Conservation (phyloP, 2,329 filamentous ascomycete genomes). For the Nakataea oryzae region DNA sequence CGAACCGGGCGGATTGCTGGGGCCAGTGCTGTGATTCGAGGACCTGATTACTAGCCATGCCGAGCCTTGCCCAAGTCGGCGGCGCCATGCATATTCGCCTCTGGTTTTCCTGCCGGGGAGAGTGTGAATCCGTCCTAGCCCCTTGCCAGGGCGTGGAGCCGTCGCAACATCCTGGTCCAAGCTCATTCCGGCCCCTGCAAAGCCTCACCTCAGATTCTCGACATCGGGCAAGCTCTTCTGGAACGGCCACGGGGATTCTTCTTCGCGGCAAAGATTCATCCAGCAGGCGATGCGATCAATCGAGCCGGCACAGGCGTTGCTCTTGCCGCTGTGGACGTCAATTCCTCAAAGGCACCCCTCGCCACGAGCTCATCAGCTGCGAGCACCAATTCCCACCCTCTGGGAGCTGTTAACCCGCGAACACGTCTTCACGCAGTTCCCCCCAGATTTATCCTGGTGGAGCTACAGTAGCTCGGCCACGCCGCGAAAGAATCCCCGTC, state of each 20-base stretch:
- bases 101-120: too few relatives aligned
- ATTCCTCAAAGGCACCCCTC: not conserved
- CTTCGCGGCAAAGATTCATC: not conserved
- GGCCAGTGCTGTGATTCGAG: not conserved
- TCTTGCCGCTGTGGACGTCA: not conserved
- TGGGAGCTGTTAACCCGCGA: not conserved
- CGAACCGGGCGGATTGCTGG: too few relatives aligned
- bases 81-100: not conserved
- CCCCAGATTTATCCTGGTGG: not conserved
- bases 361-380: not conserved
- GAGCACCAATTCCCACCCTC: not conserved
- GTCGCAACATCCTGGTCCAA: not conserved
- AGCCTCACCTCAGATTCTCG: not conserved
- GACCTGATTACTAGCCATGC: not conserved
- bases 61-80: not conserved
- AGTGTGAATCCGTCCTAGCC: not conserved
- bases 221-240: not conserved
- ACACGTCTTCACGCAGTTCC: conserved; percentile 1
- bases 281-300: not conserved
- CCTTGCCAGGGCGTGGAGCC: not conserved
- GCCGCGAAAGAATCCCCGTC: not conserved
- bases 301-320: not conserved
- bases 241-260: not conserved
- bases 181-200: not conserved
- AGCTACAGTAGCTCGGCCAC: not conserved